Conservation (phyloP, 805 yeast genomes). For the Ogataea corticis region DNA sequence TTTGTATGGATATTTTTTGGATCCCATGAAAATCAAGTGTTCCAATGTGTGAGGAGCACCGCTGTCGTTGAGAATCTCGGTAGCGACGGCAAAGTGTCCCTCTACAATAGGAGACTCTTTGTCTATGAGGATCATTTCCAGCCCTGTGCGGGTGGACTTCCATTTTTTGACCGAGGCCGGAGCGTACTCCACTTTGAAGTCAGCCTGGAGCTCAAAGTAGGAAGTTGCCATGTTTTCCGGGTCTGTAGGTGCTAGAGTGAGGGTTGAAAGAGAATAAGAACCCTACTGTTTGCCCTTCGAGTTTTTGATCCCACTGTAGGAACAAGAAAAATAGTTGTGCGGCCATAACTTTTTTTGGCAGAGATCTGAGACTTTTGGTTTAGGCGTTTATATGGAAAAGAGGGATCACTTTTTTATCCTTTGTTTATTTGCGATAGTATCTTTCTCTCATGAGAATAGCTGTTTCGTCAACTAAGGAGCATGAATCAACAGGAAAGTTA, state of each 20-base stretch:
- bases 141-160: conserved; percentile 77
- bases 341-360: conserved; percentile 4
- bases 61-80: conserved; percentile 82
- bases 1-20: conserved; percentile 83
- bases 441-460: background rate
- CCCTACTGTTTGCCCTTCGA: background rate
- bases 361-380: too few species aligned
- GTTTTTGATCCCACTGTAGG: background rate
- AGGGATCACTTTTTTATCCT: conserved; percentile 1
- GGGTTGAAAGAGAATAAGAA: background rate
- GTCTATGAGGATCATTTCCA: conserved; percentile 73
- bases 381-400: conserved; percentile 1
- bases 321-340: background rate
- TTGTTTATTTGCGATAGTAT: too few species aligned
- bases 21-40: conserved; percentile 94
- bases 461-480: background rate
- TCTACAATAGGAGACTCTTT: conserved; percentile 85
- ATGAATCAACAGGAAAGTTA: conserved; percentile 19
- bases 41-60: conserved; percentile 97
- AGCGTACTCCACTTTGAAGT: conserved; percentile 71
- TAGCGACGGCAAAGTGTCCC: conserved; percentile 95
- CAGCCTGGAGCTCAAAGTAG: conserved; percentile 43
- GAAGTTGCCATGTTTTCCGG: conserved; percentile 22
- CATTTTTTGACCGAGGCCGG: conserved; percentile 73
- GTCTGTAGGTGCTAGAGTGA: background rate